phyloP scores from a whole-genome alignment of 352 stramenopile genomes.

The Pythium diclinum region DNA sequence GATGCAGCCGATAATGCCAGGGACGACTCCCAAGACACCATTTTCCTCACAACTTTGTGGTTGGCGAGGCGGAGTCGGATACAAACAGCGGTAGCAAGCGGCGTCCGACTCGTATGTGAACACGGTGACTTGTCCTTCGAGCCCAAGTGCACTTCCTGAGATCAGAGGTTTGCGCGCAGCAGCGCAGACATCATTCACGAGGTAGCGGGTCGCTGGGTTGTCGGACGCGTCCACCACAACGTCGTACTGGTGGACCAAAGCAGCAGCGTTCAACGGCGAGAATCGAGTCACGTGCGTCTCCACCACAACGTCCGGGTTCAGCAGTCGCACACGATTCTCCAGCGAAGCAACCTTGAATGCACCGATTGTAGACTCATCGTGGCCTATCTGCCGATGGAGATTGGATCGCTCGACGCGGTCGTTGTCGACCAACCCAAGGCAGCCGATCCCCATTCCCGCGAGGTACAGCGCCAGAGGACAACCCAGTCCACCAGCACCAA shows the following conservation, averaged over 20 bases:
- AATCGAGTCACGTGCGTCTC: slow-evolving; percentile 52
- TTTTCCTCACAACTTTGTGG: slow-evolving; percentile 93
- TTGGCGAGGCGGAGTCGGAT: slow-evolving; percentile 76
- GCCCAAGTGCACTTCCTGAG: slow-evolving; percentile 93
- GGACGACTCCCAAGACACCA: slow-evolving; percentile 95
- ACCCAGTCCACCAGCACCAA: slow-evolving; percentile 95
- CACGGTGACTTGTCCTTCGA: slow-evolving; percentile 96
- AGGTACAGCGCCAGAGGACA: slow-evolving; percentile 95
- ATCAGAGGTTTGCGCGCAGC: slow-evolving; percentile 82
- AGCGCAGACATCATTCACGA: slow-evolving; percentile 95
- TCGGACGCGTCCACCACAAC: slow-evolving; percentile 96
- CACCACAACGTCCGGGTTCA: slow-evolving; percentile 86
- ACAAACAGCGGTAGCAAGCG: slow-evolving; percentile 96
- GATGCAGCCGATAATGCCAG: slow-evolving; percentile 92
- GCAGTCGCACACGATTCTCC: slow-evolving; percentile 30
- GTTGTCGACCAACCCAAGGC: slow-evolving; percentile 93
- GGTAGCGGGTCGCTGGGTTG: slow-evolving; percentile 94
- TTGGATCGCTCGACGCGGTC: slow-evolving; percentile 96
- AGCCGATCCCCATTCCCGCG: slow-evolving; percentile 91
- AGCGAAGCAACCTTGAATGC: slow-evolving; percentile 92
- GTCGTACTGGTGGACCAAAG: slow-evolving; percentile 78
- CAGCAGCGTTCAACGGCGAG: slow-evolving; percentile 70
- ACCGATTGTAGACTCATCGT: slow-evolving; percentile 78
- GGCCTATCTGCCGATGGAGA: slow-evolving; percentile 96
- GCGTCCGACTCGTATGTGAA: slow-evolving; percentile 80